These are phyloP conservation scores for Colletotrichum viniferum DNA, from an alignment of 2,329 filamentous ascomycete genomes.

Conservation along the genomic window DNA sequence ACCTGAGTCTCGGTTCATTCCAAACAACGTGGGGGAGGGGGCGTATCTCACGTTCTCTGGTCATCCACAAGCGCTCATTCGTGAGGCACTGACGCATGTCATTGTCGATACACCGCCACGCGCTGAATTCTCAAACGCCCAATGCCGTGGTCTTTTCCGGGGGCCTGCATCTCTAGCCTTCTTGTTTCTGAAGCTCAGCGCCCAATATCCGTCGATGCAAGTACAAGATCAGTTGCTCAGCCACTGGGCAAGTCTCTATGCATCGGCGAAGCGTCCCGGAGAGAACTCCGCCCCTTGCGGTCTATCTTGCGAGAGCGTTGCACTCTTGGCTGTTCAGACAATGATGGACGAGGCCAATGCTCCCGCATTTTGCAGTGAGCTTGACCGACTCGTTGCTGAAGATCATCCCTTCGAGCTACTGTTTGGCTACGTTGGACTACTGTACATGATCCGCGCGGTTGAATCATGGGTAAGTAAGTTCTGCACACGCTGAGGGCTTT, in stretches of 20 bases:
- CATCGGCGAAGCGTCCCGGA: conserved; percentile 38
- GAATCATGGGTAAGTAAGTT: conserved; percentile 58
- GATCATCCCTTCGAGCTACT: conserved; percentile 63
- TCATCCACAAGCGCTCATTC: not conserved
- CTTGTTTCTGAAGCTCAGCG: conserved; percentile 55
- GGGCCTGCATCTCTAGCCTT: conserved; percentile 61
- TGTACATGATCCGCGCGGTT: conserved; percentile 71
- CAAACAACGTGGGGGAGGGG: accelerated
- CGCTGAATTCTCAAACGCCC: conserved; percentile 32
- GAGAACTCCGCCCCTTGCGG: conserved; percentile 53
- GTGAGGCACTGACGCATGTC: conserved; percentile 22
- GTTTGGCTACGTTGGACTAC: conserved; percentile 69
- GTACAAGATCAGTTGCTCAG: conserved; percentile 43
- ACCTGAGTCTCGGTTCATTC: not conserved
- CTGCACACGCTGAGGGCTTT: conserved; percentile 46
- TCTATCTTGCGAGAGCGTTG: conserved; percentile 50
- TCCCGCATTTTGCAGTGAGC: conserved; percentile 33
- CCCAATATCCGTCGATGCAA: conserved; percentile 43
- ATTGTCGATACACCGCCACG: conserved; percentile 39
- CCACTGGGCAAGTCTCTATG: conserved; percentile 53
- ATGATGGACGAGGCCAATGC: conserved; percentile 42
- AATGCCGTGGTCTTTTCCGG: conserved; percentile 52
- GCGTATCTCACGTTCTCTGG: not conserved
- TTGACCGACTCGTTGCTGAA: conserved; percentile 28
- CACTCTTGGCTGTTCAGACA: conserved; percentile 48